These are phyloP conservation scores for Umbellularia californica DNA, from an alignment of 164 flowering plant genomes.

Conservation along the genomic window DNA sequence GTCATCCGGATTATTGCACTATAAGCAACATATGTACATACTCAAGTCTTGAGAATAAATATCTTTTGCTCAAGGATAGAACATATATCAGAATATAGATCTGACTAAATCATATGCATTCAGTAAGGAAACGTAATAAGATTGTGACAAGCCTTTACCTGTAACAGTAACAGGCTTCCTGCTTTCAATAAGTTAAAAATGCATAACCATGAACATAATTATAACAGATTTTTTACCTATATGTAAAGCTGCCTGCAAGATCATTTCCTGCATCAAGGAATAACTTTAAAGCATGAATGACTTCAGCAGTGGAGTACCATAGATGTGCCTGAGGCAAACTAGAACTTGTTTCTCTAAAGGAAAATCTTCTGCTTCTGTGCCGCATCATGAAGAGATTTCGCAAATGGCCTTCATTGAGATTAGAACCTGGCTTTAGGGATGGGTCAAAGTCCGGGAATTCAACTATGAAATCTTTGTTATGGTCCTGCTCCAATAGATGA, in stretches of 20 bases:
- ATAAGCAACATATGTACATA: background rate
- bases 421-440: constrained; percentile 23
- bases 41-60: background rate
- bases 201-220: background rate
- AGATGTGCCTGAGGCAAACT: constrained; percentile 67
- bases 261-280: constrained; percentile 66
- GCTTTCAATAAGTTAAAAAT: background rate
- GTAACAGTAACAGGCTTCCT: background rate
- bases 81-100: background rate
- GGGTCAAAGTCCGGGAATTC: constrained; percentile 91
- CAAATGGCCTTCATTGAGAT: constrained; percentile 17
- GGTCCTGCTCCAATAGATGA: constrained; percentile 54
- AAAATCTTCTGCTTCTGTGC: constrained; percentile 38
- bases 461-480: constrained; percentile 83
- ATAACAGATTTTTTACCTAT: constrained; percentile 42
- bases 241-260: constrained; percentile 66
- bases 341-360: constrained; percentile 35
- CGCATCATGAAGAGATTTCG: constrained; percentile 9
- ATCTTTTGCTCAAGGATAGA: background rate
- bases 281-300: constrained; percentile 52
- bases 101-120: background rate
- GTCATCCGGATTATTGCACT: no score
- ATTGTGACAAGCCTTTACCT: no score
- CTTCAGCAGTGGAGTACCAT: constrained; percentile 73
- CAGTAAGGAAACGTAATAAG: background rate